phyloP scores from a whole-genome alignment of 1,139 yeast species.

The Hemisphaericaspora xylofermentans region DNA sequence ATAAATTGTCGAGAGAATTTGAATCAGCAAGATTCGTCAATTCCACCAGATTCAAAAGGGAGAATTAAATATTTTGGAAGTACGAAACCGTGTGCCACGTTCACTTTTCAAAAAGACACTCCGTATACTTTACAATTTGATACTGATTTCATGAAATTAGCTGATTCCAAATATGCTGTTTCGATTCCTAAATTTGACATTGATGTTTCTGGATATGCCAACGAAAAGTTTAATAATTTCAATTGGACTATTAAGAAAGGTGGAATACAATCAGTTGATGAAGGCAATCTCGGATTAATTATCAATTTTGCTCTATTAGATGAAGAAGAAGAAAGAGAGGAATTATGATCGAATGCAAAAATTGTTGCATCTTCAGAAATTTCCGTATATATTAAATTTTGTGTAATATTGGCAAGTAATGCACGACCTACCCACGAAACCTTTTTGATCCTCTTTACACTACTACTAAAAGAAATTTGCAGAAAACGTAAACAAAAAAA shows the following conservation, averaged over 20 bases:
- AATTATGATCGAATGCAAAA: background rate
- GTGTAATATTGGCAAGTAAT: slow-evolving; percentile 2
- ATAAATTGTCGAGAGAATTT: slow-evolving; percentile 13
- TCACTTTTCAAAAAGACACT: slow-evolving; percentile 26
- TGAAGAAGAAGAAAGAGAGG: slow-evolving; percentile 20
- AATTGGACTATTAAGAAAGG: slow-evolving; percentile 44
- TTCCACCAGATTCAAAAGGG: slow-evolving; percentile 29
- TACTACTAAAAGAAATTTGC: background rate
- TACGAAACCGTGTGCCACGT: slow-evolving; percentile 28
- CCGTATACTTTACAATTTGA: slow-evolving; percentile 37
- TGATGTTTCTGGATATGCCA: slow-evolving; percentile 40
- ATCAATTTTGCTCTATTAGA: slow-evolving; percentile 40
- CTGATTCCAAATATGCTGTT: slow-evolving; percentile 42
- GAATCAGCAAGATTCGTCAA: slow-evolving; percentile 21
- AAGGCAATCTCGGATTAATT: slow-evolving; percentile 37
- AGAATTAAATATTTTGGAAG: slow-evolving; percentile 37
- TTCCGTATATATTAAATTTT: background rate
- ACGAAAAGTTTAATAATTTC: slow-evolving; percentile 42
- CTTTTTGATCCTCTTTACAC: background rate
- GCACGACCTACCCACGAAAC: slow-evolving; percentile 5
- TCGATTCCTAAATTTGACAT: slow-evolving; percentile 46
- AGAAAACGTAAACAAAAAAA: slow-evolving; percentile 11
- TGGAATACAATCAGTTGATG: slow-evolving; percentile 39
- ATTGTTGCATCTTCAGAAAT: background rate
- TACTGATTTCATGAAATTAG: slow-evolving; percentile 41